Evolutionary conservation across 129 eudicot species (phyloP), one percentile per base, ranked within the genome.

Genomic region (Mikania micrantha): DNA sequence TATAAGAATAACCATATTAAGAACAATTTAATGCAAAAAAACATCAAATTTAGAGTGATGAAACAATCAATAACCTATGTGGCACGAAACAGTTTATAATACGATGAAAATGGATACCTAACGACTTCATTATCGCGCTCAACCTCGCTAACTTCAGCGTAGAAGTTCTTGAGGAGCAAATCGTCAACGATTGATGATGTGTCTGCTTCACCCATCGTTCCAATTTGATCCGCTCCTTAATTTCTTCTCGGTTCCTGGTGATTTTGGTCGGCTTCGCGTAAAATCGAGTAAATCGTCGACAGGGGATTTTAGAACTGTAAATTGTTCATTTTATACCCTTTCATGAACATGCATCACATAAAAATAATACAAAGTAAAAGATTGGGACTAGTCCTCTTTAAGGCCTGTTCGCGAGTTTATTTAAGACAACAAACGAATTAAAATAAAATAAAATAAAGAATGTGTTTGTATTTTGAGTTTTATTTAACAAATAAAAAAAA

Each of bases 101-200:
- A 22, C 22, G 62, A 44, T 13, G 24, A 25, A 48, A 42, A 39
- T 0, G n/a, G 31, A 49, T 62, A 93, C 98, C 99, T 89, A 64
- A 24, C 28, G 70, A 94, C 99, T 87, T 94, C 99, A 73, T 94
- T 94, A 42, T 94, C 99, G 59, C 99, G 89, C 71, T 89, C 99
- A 85, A 85, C 97, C 76, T 89, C 96, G 80, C 99, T 79, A 42
- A 94, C 92, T 79, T 94, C 99, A 39, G 95, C 88, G 66, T 76
- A 89, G 87, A 94, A 94, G 67, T 70, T 68, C 75, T 89, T 89
- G 66, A 94, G 93, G 8, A 94, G 88, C 77, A 75, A 74, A 85
- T 89, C 99, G 20, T 94, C 99, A 36, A 74, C 91, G 56, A 74
- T 74, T 71, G 82, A 52, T 66, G 77, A 65, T 28, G 78, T 21